Evolutionary conservation across 1,284 basidiomycete species (phyloP).

Genomic region (Coniferiporia weirii): DNA sequence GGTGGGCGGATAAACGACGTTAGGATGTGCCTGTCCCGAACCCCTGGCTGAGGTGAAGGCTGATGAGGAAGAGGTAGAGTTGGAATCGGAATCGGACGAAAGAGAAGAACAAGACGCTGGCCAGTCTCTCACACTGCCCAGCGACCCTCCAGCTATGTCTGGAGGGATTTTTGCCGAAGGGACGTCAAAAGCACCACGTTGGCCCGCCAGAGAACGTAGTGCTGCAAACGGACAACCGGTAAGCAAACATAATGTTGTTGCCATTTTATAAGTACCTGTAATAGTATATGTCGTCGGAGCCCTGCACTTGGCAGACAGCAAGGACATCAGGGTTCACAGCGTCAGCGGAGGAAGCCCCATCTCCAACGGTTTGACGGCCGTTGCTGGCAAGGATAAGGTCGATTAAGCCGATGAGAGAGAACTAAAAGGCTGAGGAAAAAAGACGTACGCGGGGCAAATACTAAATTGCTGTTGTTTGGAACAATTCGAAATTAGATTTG

Average conservation of each 20-base stretch:
- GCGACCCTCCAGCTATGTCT: constrained; percentile 67
- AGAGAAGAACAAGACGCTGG: constrained; percentile 28
- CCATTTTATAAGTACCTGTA: constrained; percentile 59
- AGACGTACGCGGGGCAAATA: constrained; percentile 80
- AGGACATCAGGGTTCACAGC: constrained; percentile 65
- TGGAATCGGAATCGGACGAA: constrained; percentile 37
- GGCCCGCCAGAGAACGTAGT: constrained; percentile 20
- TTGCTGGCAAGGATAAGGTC: constrained; percentile 49
- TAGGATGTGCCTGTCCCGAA: constrained; percentile 8
- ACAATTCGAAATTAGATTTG: constrained; percentile 63
- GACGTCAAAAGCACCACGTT: constrained; percentile 85
- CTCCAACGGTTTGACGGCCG: constrained; percentile 89
- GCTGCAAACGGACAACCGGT: constrained; percentile 7
- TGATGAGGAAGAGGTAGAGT: constrained; percentile 34
- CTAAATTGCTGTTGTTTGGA: constrained; percentile 73
- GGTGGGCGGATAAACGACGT: constrained; percentile 14
- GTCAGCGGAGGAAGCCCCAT: constrained; percentile 82
- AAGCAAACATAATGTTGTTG: constrained; percentile 41
- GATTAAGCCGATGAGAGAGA: constrained; percentile 23
- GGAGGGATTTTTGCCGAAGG: constrained; percentile 86
- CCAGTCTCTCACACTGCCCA: constrained; percentile 84
- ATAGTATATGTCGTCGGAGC: constrained; percentile 76
- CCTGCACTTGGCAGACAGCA: constrained; percentile 77
- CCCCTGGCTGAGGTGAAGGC: not conserved
- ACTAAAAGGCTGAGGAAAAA: constrained; percentile 28